phyloP scores from a whole-genome alignment of 2,329 filamentous ascomycete genomes.

The Pseudogymnoascus sp. region DNA sequence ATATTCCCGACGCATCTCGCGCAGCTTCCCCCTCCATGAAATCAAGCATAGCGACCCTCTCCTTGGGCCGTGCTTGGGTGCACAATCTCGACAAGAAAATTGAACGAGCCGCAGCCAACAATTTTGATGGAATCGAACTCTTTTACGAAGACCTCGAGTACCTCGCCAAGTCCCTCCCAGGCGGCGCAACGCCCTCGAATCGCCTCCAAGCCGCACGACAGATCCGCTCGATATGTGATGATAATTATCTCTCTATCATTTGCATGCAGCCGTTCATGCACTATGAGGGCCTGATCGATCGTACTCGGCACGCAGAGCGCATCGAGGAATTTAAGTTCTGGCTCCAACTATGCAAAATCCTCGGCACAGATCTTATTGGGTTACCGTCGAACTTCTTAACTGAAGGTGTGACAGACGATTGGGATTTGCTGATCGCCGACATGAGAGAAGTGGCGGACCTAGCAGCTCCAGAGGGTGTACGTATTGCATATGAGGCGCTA shows the following conservation, averaged over 20 bases:
- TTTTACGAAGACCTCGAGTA: slow-evolving; percentile 70
- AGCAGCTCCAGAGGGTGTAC: slow-evolving; percentile 48
- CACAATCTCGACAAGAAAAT: slow-evolving; percentile 62
- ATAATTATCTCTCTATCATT: slow-evolving; percentile 49
- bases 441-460: slow-evolving; percentile 59
- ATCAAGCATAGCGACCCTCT: slow-evolving; percentile 9
- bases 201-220: slow-evolving; percentile 48
- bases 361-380: slow-evolving; percentile 46
- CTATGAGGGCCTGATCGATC: slow-evolving; percentile 62
- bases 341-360: slow-evolving; percentile 4
- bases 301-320: slow-evolving; percentile 36
- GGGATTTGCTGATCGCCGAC: slow-evolving; percentile 52
- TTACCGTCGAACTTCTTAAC: slow-evolving; percentile 54
- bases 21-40: slow-evolving; percentile 5
- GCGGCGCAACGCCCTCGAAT: slow-evolving; percentile 31
- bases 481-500: slow-evolving; percentile 67
- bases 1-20: not conserved
- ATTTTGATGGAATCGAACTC: slow-evolving; percentile 63
- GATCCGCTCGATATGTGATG: slow-evolving; percentile 49
- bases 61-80: slow-evolving; percentile 58
- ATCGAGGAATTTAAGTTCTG: not conserved
- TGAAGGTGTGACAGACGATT: slow-evolving; percentile 37
- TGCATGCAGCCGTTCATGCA: slow-evolving; percentile 15
- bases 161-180: slow-evolving; percentile 35
- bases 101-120: slow-evolving; percentile 55